These are phyloP conservation scores for Trichoderma simmonsii DNA, from an alignment of 2,329 filamentous ascomycete species.

Conservation along the genomic window DNA sequence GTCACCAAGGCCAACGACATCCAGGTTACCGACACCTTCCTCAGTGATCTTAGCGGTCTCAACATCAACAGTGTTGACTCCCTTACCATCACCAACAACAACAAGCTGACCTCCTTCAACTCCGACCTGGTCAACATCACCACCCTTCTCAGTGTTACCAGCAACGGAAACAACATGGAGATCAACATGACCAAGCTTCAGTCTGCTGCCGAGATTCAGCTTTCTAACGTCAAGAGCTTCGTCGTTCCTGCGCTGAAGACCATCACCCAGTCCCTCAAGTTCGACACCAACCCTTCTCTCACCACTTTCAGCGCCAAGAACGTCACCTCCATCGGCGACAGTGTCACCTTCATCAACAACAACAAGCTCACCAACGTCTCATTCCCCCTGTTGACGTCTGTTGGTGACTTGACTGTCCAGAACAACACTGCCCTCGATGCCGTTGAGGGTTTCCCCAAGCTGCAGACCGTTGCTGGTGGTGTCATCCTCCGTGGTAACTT, in stretches of 20 bases:
- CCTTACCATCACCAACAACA: slow-evolving; percentile 90
- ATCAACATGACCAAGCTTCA: slow-evolving; percentile 75
- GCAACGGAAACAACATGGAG: slow-evolving; percentile 72
- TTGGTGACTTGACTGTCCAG: slow-evolving; percentile 77
- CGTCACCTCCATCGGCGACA: slow-evolving; percentile 60
- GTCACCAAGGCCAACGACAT: slow-evolving; percentile 68
- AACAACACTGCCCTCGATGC: slow-evolving; percentile 77
- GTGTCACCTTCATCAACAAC: slow-evolving; percentile 63
- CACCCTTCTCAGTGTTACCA: slow-evolving; percentile 66
- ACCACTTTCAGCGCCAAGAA: slow-evolving; percentile 61
- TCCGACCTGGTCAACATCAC: slow-evolving; percentile 77
- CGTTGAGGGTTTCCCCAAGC: slow-evolving; percentile 64
- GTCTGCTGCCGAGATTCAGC: slow-evolving; percentile 50
- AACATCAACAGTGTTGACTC: slow-evolving; percentile 68
- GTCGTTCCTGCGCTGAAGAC: slow-evolving; percentile 67
- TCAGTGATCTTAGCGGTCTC: slow-evolving; percentile 75
- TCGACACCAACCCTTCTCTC: slow-evolving; percentile 74
- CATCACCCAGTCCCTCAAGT: slow-evolving; percentile 76
- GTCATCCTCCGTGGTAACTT: slow-evolving; percentile 85
- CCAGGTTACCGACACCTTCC: slow-evolving; percentile 79
- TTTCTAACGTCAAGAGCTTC: slow-evolving; percentile 74
- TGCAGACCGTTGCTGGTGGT: slow-evolving; percentile 72
- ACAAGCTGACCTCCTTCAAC: slow-evolving; percentile 69
- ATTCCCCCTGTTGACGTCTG: slow-evolving; percentile 60
- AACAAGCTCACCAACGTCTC: slow-evolving; percentile 67